Evolutionary conservation across 768 basidiomycete species (phyloP).

Genomic region (Rhodotorula toruloides): DNA sequence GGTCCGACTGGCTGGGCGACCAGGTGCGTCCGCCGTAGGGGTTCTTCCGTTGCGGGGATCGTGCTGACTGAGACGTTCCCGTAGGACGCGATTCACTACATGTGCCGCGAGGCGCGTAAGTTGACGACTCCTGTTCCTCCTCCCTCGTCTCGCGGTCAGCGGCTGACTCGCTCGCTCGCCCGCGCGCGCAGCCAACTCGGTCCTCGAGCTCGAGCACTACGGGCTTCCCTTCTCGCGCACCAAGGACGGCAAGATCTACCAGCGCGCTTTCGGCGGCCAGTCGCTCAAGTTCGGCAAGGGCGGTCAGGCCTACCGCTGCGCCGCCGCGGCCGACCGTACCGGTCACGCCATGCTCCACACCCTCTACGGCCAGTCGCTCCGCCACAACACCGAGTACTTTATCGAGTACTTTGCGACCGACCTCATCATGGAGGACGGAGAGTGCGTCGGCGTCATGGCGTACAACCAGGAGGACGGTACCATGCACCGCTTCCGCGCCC

Average conservation of each 20-base stretch:
- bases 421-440: slow-evolving; percentile 94
- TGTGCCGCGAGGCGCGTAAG: slow-evolving; percentile 94
- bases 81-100: slow-evolving; percentile 97
- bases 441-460: slow-evolving; percentile 98
- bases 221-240: slow-evolving; percentile 98
- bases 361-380: slow-evolving; percentile 96
- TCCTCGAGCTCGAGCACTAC: slow-evolving; percentile 83
- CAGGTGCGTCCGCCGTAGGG: slow-evolving; percentile 21
- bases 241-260: slow-evolving; percentile 98
- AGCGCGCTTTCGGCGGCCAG: slow-evolving; percentile 98
- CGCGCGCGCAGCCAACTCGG: slow-evolving; percentile 6
- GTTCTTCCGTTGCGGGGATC: not conserved
- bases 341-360: slow-evolving; percentile 98
- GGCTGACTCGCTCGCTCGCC: not conserved
- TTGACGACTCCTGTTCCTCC: slow-evolving; percentile 43
- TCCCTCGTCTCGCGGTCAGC: not conserved
- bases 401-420: slow-evolving; percentile 98
- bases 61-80: slow-evolving; percentile 41
- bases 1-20: slow-evolving; percentile 99
- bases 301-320: slow-evolving; percentile 97
- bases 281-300: slow-evolving; percentile 95
- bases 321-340: slow-evolving; percentile 96
- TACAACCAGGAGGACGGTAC: slow-evolving; percentile 99
- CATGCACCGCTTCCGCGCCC: slow-evolving; percentile 92
- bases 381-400: slow-evolving; percentile 99